Percentiles rank a stretch among this genome's conserved stretches.
phyloP scores from a whole-genome alignment of 371 early-diverging fungal genomes.

The Mucor piriformis region DNA sequence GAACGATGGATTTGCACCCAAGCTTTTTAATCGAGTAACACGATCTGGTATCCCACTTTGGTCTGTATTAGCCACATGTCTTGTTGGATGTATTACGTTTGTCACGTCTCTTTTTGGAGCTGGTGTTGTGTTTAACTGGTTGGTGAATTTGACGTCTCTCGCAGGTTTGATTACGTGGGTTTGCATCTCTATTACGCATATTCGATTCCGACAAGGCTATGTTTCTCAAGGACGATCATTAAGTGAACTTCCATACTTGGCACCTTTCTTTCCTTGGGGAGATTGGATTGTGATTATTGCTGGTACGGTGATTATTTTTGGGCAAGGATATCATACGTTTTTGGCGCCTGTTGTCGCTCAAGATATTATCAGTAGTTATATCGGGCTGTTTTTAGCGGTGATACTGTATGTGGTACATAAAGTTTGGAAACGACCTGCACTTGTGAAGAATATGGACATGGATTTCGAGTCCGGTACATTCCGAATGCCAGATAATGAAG shows the following conservation, averaged over 20 bases:
- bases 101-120: slow-evolving; percentile 57
- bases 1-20: slow-evolving; percentile 71
- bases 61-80: slow-evolving; percentile 59
- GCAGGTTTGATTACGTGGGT: slow-evolving; percentile 87
- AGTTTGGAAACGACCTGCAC: slow-evolving; percentile 35
- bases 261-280: slow-evolving; percentile 74
- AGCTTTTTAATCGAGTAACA: slow-evolving; percentile 60
- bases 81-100: slow-evolving; percentile 66
- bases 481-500: no score
- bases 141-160: slow-evolving; percentile 70
- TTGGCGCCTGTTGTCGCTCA: slow-evolving; percentile 49
- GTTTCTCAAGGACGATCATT: slow-evolving; percentile 69
- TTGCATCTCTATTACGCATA: slow-evolving; percentile 75
- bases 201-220: slow-evolving; percentile 85
- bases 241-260: slow-evolving; percentile 70
- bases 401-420: slow-evolving; percentile 61
- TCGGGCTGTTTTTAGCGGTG: slow-evolving; percentile 58
- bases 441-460: slow-evolving; percentile 46
- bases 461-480: slow-evolving; percentile 53
- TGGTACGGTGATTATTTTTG: slow-evolving; percentile 65
- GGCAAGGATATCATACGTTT: slow-evolving; percentile 68
- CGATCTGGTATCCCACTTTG: slow-evolving; percentile 68
- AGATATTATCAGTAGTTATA: slow-evolving; percentile 52
- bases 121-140: slow-evolving; percentile 75
- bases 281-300: slow-evolving; percentile 69